Conservation (phyloP, 2,329 filamentous ascomycete species). For the Trichoderma sp. region DNA sequence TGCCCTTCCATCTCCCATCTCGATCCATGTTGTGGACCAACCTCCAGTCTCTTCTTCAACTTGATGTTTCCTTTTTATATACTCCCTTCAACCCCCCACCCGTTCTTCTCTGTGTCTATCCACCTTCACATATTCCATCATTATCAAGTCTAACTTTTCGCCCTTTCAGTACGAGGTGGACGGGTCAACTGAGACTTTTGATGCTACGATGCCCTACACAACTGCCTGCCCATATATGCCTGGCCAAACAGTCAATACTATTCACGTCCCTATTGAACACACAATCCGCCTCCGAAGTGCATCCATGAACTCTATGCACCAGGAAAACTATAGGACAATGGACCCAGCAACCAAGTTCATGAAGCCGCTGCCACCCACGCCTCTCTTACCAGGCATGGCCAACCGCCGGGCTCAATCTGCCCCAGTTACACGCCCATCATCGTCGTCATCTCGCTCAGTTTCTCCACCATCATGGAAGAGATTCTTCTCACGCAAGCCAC, state of each 20-base stretch:
- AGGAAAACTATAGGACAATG: conserved; percentile 67
- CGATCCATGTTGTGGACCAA: not conserved
- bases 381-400: not conserved
- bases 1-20: not conserved
- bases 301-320: conserved; percentile 60
- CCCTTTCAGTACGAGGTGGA: conserved; percentile 74
- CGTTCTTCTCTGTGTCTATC: not conserved
- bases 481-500: conserved; percentile 46
- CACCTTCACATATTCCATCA: not conserved
- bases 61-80: not conserved
- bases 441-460: conserved; percentile 46
- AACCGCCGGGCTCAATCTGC: conserved; percentile 27
- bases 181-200: conserved; percentile 71
- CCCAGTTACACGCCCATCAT: conserved; percentile 31
- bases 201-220: conserved; percentile 69
- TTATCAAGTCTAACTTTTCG: not conserved
- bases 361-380: conserved; percentile 55
- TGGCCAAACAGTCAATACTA: conserved; percentile 80
- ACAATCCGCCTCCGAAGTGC: conserved; percentile 58
- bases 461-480: conserved; percentile 53
- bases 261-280: conserved; percentile 74
- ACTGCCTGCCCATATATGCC: conserved; percentile 81
- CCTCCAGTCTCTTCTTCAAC: not conserved
- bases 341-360: conserved; percentile 74
- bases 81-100: not conserved